Evolutionary conservation across 176 grass and related monocot genomes (phyloP).

Genomic region (Pontederia crassipes): DNA sequence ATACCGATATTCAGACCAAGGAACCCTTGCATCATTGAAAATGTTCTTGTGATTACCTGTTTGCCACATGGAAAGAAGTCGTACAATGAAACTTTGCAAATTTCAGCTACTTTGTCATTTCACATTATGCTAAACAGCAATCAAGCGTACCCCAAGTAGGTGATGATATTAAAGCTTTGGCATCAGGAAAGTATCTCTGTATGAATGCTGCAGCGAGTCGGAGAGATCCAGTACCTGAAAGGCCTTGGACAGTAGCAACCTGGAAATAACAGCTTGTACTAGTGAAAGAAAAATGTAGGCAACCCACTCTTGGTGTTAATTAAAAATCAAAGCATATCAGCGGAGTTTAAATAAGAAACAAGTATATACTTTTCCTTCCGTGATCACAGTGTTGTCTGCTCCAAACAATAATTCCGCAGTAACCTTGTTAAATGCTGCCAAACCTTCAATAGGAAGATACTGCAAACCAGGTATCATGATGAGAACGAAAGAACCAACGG

Average conservation of each 20-base stretch:
- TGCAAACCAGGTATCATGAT: conserved; percentile 27
- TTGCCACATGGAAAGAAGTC: conserved; percentile 12
- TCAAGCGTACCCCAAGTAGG: conserved; percentile 73
- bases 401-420: conserved; percentile 82
- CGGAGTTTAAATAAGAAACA: neutral
- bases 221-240: conserved; percentile 86
- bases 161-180: conserved; percentile 90
- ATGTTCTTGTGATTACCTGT: conserved; percentile 99
- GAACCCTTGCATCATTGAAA: conserved; percentile 94
- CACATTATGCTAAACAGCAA: conserved; percentile 9
- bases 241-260: conserved; percentile 88
- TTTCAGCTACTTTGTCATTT: neutral
- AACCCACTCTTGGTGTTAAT: neutral
- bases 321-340: neutral
- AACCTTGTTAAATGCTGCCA: conserved; percentile 86
- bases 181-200: conserved; percentile 87
- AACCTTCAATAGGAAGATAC: conserved; percentile 98
- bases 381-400: conserved; percentile 65
- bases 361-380: conserved; percentile 50
- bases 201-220: conserved; percentile 91
- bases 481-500: no score
- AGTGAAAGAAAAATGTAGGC: no score
- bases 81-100: neutral
- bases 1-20: conserved; percentile 96
- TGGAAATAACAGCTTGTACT: conserved; percentile 14